A percentile compares a stretch with the other conserved stretches of the same genome.
Conservation (phyloP, 176 grass and related monocot genomes). For the Carex pumila region DNA sequence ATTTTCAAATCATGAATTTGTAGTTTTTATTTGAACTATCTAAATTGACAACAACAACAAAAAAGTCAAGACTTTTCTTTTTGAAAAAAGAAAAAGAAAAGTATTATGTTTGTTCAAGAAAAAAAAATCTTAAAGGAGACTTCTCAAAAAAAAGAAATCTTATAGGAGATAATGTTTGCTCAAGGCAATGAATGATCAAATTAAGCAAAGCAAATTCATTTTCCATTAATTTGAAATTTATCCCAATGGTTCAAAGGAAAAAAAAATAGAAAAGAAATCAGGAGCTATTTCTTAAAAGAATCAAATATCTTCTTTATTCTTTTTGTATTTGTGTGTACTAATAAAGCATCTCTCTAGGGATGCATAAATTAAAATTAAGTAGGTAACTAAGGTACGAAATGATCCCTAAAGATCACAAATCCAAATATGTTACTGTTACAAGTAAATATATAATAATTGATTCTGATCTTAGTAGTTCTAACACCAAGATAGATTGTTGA, state of each 20-base stretch:
- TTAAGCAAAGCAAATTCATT: neutral
- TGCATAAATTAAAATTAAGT: neutral
- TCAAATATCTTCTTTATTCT: neutral
- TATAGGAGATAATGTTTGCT: too few relatives aligned
- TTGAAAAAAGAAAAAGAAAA: too few relatives aligned
- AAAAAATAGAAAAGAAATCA: neutral
- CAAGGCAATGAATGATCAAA: neutral
- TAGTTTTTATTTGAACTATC: too few relatives aligned
- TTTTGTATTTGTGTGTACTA: neutral
- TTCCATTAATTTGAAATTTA: neutral
- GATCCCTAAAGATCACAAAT: conserved; percentile 11
- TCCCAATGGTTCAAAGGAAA: neutral
- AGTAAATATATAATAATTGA: neutral
- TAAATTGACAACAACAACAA: too few relatives aligned
- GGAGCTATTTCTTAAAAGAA: neutral
- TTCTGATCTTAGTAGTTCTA: neutral
- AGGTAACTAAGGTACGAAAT: neutral
- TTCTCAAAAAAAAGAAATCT: too few relatives aligned
- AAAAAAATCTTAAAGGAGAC: too few relatives aligned
- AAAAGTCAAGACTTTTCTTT: too few relatives aligned
- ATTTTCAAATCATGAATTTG: too few relatives aligned
- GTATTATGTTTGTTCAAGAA: too few relatives aligned
- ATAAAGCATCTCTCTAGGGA: conserved; percentile 9
- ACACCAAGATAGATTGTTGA: neutral
- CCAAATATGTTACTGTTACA: neutral